Conservation (phyloP, 2,329 filamentous ascomycete genomes). For the Alternaria arbusti region DNA sequence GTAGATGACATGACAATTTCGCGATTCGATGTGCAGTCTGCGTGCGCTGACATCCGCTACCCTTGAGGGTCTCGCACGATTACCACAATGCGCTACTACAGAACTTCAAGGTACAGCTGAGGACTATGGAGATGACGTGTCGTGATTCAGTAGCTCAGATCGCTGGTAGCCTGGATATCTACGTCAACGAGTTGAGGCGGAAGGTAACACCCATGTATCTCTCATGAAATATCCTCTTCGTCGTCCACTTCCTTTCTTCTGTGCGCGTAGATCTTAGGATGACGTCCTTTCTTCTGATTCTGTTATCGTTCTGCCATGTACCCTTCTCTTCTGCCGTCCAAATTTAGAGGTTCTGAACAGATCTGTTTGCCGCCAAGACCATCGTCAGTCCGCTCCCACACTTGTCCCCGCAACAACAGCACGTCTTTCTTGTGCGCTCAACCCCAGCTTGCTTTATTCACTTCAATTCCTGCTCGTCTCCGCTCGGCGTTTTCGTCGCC, state of each 20-base stretch:
- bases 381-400: constrained; percentile 2
- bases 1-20: background rate
- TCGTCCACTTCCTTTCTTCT: background rate
- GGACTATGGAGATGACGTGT: background rate
- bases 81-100: background rate
- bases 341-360: background rate
- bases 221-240: background rate
- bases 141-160: background rate
- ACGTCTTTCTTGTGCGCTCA: background rate
- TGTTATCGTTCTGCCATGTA: background rate
- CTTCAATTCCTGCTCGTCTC: background rate
- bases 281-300: background rate
- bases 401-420: background rate
- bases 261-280: background rate
- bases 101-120: background rate
- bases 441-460: background rate
- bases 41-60: background rate
- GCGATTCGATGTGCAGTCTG: background rate
- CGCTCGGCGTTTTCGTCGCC: background rate
- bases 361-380: constrained; percentile 18
- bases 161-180: background rate
- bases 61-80: background rate
- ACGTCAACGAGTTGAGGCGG: background rate
- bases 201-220: background rate
- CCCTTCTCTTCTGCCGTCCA: background rate